Evolutionary conservation across 176 grass and related monocot species (phyloP).

Genomic region (Carex pumila): DNA sequence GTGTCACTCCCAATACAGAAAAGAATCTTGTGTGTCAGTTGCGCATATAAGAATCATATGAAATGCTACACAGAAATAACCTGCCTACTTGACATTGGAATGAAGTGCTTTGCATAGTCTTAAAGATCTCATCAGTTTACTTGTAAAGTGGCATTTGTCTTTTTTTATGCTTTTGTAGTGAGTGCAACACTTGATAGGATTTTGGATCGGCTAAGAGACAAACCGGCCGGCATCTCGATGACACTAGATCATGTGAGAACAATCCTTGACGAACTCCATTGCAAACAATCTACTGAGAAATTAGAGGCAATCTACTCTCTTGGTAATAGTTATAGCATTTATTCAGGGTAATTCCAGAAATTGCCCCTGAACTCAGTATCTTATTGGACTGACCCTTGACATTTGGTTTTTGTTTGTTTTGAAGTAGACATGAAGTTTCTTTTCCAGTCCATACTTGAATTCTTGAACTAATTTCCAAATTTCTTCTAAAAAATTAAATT

Average conservation of each 20-base stretch:
- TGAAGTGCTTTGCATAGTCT: not conserved
- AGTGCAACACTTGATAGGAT: slow-evolving; percentile 57
- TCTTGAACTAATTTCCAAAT: not conserved
- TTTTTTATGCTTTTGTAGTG: slow-evolving; percentile 37
- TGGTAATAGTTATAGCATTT: slow-evolving; percentile 36
- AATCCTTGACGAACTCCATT: slow-evolving; percentile 56
- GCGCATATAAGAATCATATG: not conserved
- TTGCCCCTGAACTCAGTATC: not conserved
- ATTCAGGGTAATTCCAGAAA: slow-evolving; percentile 2
- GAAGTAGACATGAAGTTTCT: not conserved
- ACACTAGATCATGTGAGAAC: slow-evolving; percentile 65
- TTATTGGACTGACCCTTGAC: not conserved
- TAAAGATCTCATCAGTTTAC: not conserved
- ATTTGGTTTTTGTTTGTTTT: not conserved
- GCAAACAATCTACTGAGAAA: slow-evolving; percentile 33
- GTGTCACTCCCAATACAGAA: not conserved
- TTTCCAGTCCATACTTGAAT: not conserved
- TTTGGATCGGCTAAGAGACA: slow-evolving; percentile 60
- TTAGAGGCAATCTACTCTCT: slow-evolving; percentile 38
- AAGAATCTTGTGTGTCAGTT: not conserved
- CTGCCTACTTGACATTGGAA: not conserved
- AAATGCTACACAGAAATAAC: not conserved
- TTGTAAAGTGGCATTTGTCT: not conserved
- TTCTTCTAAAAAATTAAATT: not conserved
- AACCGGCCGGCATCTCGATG: slow-evolving; percentile 64